Base-by-base conservation (phyloP, 305 asterid genomes). In the Fraxinus latifolia region DNA sequence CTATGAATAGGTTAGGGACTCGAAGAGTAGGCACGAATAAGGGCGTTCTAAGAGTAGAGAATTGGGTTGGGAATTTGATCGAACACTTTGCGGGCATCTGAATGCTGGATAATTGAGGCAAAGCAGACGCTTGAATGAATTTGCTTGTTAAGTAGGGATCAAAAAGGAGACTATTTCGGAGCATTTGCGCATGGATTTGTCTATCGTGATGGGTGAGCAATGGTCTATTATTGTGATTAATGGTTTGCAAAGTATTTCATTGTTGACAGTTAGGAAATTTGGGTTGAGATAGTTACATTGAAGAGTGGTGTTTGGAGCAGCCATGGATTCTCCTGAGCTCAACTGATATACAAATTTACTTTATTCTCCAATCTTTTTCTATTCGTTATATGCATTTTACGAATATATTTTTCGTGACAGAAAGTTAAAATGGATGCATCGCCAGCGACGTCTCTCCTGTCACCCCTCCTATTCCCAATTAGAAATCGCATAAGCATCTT, bases 141-240 rank as follows among this genome's bases (percentile, higher is more conserved):
- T 93, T 94, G 89, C 97, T 91, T 72, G 93, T 92, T 65, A 94
- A 85, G 81, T 87, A 91, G 3, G 94, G 94, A 71, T 94, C 92
- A 77, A n/a, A 80, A 36, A 93, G 88, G 3, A 94, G 89, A 34
- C 97, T 95, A 7, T 68, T 44, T 2, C 95, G 93, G 5, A 94
- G 93, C 97, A 94, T 91, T 9, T 85, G 91, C 6, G 94, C 92
- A 77, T 94, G 60, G 60, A 50, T 50, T 14, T 50, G 60, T 15
- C 60, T 50, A 15, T 0, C 60, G 1, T 50, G 60, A 50, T 14
- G 19, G 19, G 60, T n/a, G 93, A 82, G 87, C 95, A 92, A 78
- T 72, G 87, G 14, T 91, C 91, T 34, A 91, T 84, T 82, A 87
- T 88, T 25, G 79, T 29, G 31, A 91, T 8, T 0, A 89, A 78